Evolutionary conservation across 164 flowering plant genomes (phyloP), one percentile per base, ranked within the genome.

Genomic region (Litsea cubeba): DNA sequence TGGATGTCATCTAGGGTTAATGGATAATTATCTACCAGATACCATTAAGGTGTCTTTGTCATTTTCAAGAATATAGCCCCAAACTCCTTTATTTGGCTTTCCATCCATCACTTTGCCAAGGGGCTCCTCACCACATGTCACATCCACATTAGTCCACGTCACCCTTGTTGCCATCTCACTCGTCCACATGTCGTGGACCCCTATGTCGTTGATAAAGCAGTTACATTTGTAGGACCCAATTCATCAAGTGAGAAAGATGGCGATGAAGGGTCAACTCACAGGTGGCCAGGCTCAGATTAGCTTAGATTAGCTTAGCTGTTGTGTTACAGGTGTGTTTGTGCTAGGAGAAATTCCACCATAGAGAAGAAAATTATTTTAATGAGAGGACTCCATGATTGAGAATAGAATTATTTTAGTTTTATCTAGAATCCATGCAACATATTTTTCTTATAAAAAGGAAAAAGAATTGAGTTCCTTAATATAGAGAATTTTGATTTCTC

Each of bases 101-200:
- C 50, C 2, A 35, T 62, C 57, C 17, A 32, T 23, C 10, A 54
- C 11, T 14, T 49, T 50, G 50, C 51, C 20, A 49, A 14, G 58
- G 14, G 24, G 30, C 0, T 4, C 71, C 60, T 49, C 12, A 2
- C 60, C 35, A 49, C 71, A 50, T 50, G 60, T 49, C 71, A 50
- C 26, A 50, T 10, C 5, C 7, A 20, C 51, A 60, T 35, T 35
- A n/a, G 77, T 75, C 77, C 77, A 69, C 62, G 49, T 75, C 77
- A 75, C 26, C 11, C 65, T 4, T 15, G 26, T 40, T 28, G 35
- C n/a, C 23, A 24, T 69, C 12, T 70, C 18, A 28, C 24, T 50
- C 10, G 51, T 50, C 77, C 73, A 75, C 70, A 50, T 75, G 50
- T 63, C 18, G 18, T 28, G 70, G 28, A 12, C 73, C 73, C 69